Conservation (phyloP, 306 rosid species). For the Ammopiptanthus mongolicus region DNA sequence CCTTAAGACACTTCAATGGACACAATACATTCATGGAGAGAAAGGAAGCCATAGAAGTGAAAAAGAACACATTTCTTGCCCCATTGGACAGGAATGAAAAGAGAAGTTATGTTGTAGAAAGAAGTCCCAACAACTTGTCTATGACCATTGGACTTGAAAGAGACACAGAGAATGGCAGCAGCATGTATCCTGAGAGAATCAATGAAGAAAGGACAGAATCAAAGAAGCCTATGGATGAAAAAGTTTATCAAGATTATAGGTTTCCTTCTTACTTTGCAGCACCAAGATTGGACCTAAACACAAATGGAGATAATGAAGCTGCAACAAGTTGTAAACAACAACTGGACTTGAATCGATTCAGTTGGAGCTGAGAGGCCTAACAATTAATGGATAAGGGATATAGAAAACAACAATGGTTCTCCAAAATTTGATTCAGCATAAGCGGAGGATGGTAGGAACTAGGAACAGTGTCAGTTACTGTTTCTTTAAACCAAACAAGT, state of each 20-base stretch:
- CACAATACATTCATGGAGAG: conserved; percentile 37
- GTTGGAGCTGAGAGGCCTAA: conserved; percentile 50
- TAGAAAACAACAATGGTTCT: not conserved
- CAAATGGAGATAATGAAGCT: conserved; percentile 54
- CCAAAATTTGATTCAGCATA: conserved; percentile 13
- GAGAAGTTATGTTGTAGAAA: conserved; percentile 31
- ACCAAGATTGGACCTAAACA: conserved; percentile 69
- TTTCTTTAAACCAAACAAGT: not conserved
- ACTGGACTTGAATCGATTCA: conserved; percentile 46
- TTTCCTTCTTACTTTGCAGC: conserved; percentile 45
- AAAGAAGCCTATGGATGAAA: conserved; percentile 30
- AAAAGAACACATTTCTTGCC: conserved; percentile 34
- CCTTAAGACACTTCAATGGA: conserved; percentile 36
- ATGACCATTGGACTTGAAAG: conserved; percentile 54
- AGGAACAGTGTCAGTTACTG: not conserved
- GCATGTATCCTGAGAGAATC: conserved; percentile 20
- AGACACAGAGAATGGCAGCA: conserved; percentile 37
- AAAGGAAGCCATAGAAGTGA: conserved; percentile 34
- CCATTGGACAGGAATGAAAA: conserved; percentile 34
- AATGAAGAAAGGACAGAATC: conserved; percentile 21
- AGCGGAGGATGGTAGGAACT: not conserved
- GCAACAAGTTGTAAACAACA: conserved; percentile 51
- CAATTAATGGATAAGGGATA: not conserved
- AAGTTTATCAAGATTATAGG: conserved; percentile 28
- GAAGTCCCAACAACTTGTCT: conserved; percentile 42